Evolutionary conservation across 2,329 filamentous ascomycete genomes (phyloP).

Genomic region (Colletotrichum sp.): DNA sequence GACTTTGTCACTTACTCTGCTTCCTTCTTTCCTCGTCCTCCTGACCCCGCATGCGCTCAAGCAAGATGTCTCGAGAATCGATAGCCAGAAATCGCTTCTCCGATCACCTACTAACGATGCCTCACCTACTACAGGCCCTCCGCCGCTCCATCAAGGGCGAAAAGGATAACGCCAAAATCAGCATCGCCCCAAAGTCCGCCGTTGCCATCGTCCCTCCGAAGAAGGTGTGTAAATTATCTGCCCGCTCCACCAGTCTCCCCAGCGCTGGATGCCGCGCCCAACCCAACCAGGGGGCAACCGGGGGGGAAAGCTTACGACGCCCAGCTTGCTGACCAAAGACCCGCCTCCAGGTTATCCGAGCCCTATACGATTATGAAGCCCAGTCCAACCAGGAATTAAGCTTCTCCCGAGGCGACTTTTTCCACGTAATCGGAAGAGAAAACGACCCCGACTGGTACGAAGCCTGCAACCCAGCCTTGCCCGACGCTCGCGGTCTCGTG

Average conservation of each 20-base stretch:
- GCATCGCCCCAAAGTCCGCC: slow-evolving; percentile 83
- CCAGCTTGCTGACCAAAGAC: slow-evolving; percentile 25
- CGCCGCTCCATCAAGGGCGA: slow-evolving; percentile 91
- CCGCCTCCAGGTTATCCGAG: slow-evolving; percentile 82
- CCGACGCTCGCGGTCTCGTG: slow-evolving; percentile 87
- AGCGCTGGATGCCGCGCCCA: not conserved
- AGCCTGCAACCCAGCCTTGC: slow-evolving; percentile 91
- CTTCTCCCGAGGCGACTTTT: slow-evolving; percentile 95
- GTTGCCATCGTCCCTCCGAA: slow-evolving; percentile 91
- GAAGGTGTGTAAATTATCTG: slow-evolving; percentile 67
- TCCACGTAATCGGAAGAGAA: slow-evolving; percentile 96
- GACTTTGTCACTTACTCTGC: not conserved
- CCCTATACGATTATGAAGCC: slow-evolving; percentile 90
- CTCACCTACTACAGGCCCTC: slow-evolving; percentile 68
- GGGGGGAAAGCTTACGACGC: not conserved
- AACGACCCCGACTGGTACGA: slow-evolving; percentile 98
- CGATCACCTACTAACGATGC: slow-evolving; percentile 41
- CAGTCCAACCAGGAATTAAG: slow-evolving; percentile 79
- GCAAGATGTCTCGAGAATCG: slow-evolving; percentile 16
- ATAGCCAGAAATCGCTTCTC: slow-evolving; percentile 19
- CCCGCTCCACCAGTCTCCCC: not conserved
- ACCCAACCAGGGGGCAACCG: not conserved
- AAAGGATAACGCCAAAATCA: slow-evolving; percentile 77
- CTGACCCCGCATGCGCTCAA: slow-evolving; percentile 13
- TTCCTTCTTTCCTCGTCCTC: slow-evolving; percentile 18